Percentiles rank a stretch among this genome's conserved stretches.
Evolutionary conservation across 2,329 filamentous ascomycete genomes (phyloP).

Genomic region (Botrytis hyacinthi): DNA sequence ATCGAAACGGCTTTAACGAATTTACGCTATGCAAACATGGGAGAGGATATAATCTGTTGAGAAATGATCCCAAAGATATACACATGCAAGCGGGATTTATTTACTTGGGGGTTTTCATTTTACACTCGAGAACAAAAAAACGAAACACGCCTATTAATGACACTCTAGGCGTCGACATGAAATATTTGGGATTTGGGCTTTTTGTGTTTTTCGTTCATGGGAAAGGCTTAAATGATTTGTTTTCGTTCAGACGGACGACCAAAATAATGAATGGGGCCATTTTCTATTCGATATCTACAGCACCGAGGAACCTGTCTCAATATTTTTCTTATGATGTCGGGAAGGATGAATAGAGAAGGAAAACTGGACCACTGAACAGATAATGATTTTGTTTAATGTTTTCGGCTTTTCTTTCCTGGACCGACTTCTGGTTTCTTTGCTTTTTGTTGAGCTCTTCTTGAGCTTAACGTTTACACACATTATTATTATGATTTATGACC

Average conservation of each 20-base stretch:
- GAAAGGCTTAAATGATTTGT: slow-evolving; percentile 21
- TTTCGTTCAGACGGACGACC: slow-evolving; percentile 19
- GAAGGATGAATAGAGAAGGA: slow-evolving; percentile 17
- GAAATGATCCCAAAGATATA: slow-evolving; percentile 37
- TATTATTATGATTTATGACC: slow-evolving; percentile 22
- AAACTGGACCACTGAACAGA: slow-evolving; percentile 16
- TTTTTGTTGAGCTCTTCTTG: not conserved
- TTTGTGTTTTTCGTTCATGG: slow-evolving; percentile 17
- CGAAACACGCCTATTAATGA: slow-evolving; percentile 36
- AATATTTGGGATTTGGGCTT: slow-evolving; percentile 12
- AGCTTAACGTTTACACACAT: not conserved
- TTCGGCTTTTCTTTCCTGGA: not conserved
- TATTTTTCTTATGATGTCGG: slow-evolving; percentile 16
- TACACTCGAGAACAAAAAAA: slow-evolving; percentile 16
- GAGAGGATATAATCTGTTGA: slow-evolving; percentile 29
- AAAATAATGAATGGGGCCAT: slow-evolving; percentile 17
- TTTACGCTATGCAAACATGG: slow-evolving; percentile 30
- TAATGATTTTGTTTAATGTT: slow-evolving; percentile 10
- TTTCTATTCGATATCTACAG: slow-evolving; percentile 9
- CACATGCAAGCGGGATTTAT: slow-evolving; percentile 29
- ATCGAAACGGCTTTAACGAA: slow-evolving; percentile 29
- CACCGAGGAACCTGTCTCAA: slow-evolving; percentile 13
- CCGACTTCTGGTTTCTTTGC: slow-evolving; percentile 5
- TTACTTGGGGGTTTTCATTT: slow-evolving; percentile 19
- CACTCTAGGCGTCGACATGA: slow-evolving; percentile 33